Evolutionary conservation across 257 asterid species (phyloP), one percentile per base, ranked within the genome.

Genomic region (Ballota nigra): DNA sequence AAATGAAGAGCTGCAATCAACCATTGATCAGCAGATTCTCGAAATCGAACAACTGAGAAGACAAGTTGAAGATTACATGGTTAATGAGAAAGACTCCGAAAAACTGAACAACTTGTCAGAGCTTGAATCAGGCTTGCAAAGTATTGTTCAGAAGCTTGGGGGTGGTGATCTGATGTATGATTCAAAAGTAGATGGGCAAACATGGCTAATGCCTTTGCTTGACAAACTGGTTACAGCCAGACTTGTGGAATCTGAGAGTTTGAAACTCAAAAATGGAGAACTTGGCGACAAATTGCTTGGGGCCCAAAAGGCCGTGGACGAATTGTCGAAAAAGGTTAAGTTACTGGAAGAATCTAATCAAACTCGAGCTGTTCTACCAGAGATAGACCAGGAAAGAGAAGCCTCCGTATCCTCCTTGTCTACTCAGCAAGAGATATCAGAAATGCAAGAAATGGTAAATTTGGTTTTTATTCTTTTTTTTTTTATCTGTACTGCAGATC

Each of bases 371-470:
- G 31, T 69, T 78, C 78, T 78, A 56, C 73, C 85, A 11, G 98
- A 89, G 71, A 73, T 75, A 23, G 79, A 63, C 72, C 87, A 84
- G 82, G 97, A 86, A 74, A 85, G 88, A 79, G 87, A 79, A 73
- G 63, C 81, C 72, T 81, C 85, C n/a, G 63, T 77, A 69, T 78
- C 89, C 26, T 73, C 89, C 71, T 69, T 83, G 79, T 75, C 93
- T 80, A 19, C 84, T 70, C 85, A 78, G 72, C 79, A 97, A 55
- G 99, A 95, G 92, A 92, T 95, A 83, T 88, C 98, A 31, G 99
- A 95, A 81, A 83, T 88, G 64, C 98, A 89, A 66, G 98, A 89
- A 64, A 63, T 79, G 96, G 99, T 95, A 89, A 81, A 24, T 43
- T 79, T 71, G 36, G 8, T 78, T 61, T 65, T 29, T n/a, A n/a